Evolutionary conservation across 1,139 yeast species (phyloP).

Genomic region (Pichia cactophila): DNA sequence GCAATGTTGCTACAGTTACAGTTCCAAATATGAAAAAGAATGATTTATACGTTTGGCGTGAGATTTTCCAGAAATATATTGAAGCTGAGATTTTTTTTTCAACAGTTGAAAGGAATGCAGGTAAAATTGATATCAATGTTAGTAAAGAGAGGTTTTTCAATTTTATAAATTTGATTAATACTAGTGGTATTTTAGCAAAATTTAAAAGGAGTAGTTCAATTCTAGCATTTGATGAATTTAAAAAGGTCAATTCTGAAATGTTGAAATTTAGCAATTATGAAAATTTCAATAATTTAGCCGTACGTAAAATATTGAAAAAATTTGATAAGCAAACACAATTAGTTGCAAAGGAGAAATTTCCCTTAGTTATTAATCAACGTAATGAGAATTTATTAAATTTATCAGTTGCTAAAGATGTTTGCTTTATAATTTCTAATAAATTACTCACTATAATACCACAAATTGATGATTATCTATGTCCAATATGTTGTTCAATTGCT

Average conservation of each 20-base stretch:
- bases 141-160: constrained; percentile 31
- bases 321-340: constrained; percentile 67
- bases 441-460: constrained; percentile 58
- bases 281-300: constrained; percentile 54
- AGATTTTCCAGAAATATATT: constrained; percentile 54
- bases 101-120: constrained; percentile 42
- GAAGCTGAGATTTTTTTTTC: constrained; percentile 62
- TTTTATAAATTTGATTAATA: constrained; percentile 40
- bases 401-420: constrained; percentile 48
- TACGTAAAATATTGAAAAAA: constrained; percentile 61
- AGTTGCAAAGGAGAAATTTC: constrained; percentile 41
- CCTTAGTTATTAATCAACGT: constrained; percentile 32
- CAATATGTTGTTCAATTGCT: constrained; percentile 62
- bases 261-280: constrained; percentile 56
- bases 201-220: constrained; percentile 46
- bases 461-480: constrained; percentile 67
- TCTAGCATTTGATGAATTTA: constrained; percentile 43
- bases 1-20: constrained; percentile 33
- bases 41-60: constrained; percentile 67
- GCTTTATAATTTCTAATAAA: constrained; percentile 47
- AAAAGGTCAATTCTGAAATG: constrained; percentile 46
- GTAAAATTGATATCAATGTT: constrained; percentile 32
- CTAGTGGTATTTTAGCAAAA: constrained; percentile 29
- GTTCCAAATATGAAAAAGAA: constrained; percentile 37
- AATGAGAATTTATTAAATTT: constrained; percentile 32